phyloP scores from a whole-genome alignment of 768 basidiomycete genomes.

The Suillus decipiens region DNA sequence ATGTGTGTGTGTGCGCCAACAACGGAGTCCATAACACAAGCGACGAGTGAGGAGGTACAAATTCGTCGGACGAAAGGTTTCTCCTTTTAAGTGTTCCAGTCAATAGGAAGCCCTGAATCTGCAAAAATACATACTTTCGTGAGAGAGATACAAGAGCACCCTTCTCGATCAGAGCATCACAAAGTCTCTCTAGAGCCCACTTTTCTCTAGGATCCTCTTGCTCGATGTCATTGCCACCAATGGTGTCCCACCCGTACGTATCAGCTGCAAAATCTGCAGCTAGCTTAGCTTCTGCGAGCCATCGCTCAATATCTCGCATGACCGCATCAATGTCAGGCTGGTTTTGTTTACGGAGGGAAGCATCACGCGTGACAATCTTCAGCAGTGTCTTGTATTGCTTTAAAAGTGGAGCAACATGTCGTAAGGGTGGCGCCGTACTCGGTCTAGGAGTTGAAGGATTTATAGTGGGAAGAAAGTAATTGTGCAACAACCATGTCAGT shows the following conservation, averaged over 20 bases:
- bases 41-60: constrained; percentile 52
- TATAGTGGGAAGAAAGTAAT: constrained; percentile 82
- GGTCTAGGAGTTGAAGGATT: constrained; percentile 47
- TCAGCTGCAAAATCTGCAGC: constrained; percentile 53
- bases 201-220: constrained; percentile 56
- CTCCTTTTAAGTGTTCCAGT: constrained; percentile 51
- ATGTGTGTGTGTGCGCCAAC: constrained; percentile 52
- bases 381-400: constrained; percentile 71
- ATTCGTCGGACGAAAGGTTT: constrained; percentile 38
- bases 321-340: constrained; percentile 50
- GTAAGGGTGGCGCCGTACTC: constrained; percentile 39
- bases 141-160: constrained; percentile 82
- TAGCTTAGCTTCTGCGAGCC: constrained; percentile 75
- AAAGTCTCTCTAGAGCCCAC: constrained; percentile 70
- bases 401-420: constrained; percentile 67
- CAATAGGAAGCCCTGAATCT: constrained; percentile 10
- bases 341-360: constrained; percentile 53
- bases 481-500: constrained; percentile 78
- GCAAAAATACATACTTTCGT: constrained; percentile 60
- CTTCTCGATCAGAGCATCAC: constrained; percentile 63
- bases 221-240: constrained; percentile 26
- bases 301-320: constrained; percentile 69
- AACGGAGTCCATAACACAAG: constrained; percentile 70
- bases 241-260: constrained; percentile 47
- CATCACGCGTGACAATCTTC: constrained; percentile 65